Evolutionary conservation across 495 filamentous ascomycete genomes (phyloP).

Genomic region (Evernia prunastri): DNA sequence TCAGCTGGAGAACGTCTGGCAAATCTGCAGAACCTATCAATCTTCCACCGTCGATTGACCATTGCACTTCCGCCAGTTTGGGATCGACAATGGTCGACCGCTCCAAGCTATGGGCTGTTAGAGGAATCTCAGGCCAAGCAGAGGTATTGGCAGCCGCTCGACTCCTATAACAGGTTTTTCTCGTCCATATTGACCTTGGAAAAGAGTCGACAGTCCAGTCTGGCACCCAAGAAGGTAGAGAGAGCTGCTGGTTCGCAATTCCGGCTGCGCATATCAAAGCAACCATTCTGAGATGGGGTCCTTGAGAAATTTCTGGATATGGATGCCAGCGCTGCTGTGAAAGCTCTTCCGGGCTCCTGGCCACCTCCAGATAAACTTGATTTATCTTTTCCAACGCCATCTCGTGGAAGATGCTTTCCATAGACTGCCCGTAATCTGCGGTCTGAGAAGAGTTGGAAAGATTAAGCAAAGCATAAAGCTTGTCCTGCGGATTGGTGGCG

Average conservation of each 20-base stretch:
- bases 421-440: neutral
- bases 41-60: neutral
- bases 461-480: neutral
- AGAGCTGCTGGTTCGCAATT: conserved; percentile 1
- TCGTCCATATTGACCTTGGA: neutral
- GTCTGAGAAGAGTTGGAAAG: neutral
- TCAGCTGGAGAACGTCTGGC: neutral
- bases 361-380: neutral
- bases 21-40: neutral
- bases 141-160: neutral
- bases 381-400: neutral
- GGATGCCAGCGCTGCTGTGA: conserved; percentile 3
- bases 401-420: neutral
- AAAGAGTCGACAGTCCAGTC: conserved; percentile 1
- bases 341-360: neutral
- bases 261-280: conserved; percentile 3
- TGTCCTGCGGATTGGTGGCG: neutral
- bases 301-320: neutral
- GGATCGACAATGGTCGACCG: neutral
- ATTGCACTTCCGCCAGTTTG: neutral
- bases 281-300: neutral
- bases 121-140: neutral
- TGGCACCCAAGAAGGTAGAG: conserved; percentile 2
- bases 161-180: neutral
- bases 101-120: neutral